phyloP scores from a whole-genome alignment of 805 yeast species.

The Nadsonia fulvescens region DNA sequence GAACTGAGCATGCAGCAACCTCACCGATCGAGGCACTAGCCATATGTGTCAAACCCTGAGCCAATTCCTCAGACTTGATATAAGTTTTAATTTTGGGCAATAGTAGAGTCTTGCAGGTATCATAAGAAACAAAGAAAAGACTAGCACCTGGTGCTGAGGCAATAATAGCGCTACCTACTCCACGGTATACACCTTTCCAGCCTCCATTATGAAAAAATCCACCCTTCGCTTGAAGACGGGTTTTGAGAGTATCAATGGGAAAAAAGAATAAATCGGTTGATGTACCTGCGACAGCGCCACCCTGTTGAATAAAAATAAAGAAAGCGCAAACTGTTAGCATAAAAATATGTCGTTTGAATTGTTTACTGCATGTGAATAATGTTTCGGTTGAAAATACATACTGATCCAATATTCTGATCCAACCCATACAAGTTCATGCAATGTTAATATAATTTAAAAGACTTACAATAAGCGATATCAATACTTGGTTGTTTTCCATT shows the following conservation, averaged over 20 bases:
- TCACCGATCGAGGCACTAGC: constrained; percentile 78
- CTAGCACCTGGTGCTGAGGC: constrained; percentile 88
- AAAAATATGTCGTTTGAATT: no score
- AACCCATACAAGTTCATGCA: no score
- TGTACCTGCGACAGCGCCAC: constrained; percentile 92
- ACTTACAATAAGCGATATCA: no score
- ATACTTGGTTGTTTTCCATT: no score
- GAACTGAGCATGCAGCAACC: constrained; percentile 75
- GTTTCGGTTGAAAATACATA: no score
- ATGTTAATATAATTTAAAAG: no score
- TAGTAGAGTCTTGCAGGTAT: constrained; percentile 38
- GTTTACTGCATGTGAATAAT: no score
- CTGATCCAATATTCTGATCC: no score
- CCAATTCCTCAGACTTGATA: constrained; percentile 15
- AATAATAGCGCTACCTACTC: constrained; percentile 81
- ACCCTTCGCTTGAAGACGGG: constrained; percentile 86
- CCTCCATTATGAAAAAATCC: constrained; percentile 92
- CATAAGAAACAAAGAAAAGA: constrained; percentile 69
- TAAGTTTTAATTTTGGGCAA: constrained; percentile 20
- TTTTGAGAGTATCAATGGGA: constrained; percentile 90
- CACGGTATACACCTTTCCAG: constrained; percentile 76
- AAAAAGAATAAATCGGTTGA: constrained; percentile 87
- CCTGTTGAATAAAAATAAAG: constrained; percentile 7
- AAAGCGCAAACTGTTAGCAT: no score
- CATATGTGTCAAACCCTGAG: constrained; percentile 54